Base-by-base conservation (phyloP, 2,329 filamentous ascomycete species). In the Aaosphaeria pasadenensis region DNA sequence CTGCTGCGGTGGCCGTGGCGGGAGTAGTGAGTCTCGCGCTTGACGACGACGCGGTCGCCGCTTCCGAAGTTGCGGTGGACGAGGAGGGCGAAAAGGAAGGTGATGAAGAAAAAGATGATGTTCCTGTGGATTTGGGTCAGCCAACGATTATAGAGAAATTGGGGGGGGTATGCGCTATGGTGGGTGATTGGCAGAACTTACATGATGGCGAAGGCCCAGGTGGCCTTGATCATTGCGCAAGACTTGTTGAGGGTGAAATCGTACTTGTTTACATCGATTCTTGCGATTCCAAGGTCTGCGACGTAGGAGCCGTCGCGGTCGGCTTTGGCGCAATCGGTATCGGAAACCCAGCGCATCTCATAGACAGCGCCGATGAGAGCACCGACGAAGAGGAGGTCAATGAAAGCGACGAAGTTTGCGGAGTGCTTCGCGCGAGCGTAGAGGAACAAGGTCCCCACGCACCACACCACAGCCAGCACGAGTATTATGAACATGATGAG, bases 161-260 rank as follows among this genome's bases (percentile, higher is more conserved):
- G 11, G 5, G 43, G 5, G 43, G 11, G 30, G 30, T 29, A 42
- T 7, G 17, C 13, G 11, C 7, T 32, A 41, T 42, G 52, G 41
- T 52, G 30, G 58, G 17, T 30, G 11, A 11, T 5, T 11, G 39
- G 30, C 9, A 28, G 39, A 11, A 64, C 75, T 73, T 70, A 92
- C 72, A 96, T 95, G 69, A 97, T 96, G 43, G 83, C 90, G 58
- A 96, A 85, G 3, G 90, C 92, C 73, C 90, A 97, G 57, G 78
- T 81, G 1, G 91, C 87, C 81, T 96, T 97, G 64, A 96, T 82
- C 89, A 96, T 94, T 43, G 87, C 82, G 73, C 92, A 97, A 5
- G 84, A 83, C 78, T 92, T 92, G 71, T 89, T 79, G 35, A 85
- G 70, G 45, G 79, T 24, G 7, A 44, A 31, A n/a, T 11, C 7